Conservation (phyloP, 257 asterid species). For the Anisodus acutangulus region DNA sequence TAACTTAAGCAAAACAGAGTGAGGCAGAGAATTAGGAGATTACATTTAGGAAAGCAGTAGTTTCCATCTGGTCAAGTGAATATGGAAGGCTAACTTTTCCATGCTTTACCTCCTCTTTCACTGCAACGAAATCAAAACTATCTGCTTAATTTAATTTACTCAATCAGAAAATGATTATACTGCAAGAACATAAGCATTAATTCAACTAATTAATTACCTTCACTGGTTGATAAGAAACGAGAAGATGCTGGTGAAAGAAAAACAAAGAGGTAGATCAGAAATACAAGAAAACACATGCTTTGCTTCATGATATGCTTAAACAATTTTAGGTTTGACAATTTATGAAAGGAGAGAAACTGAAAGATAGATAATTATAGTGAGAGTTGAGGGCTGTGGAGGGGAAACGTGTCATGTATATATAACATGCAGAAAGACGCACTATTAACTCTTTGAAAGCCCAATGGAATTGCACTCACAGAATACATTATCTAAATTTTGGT, state of each 20-base stretch:
- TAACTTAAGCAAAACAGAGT: no score
- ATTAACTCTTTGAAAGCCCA: constrained; percentile 18
- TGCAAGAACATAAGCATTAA: neutral
- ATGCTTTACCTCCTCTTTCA: constrained; percentile 27
- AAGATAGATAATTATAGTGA: neutral
- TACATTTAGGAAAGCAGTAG: constrained; percentile 32
- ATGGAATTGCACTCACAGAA: constrained; percentile 5
- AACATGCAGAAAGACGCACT: constrained; percentile 30
- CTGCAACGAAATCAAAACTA: neutral
- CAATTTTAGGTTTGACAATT: neutral
- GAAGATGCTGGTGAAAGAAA: constrained; percentile 37
- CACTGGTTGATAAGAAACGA: constrained; percentile 11
- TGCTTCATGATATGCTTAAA: constrained; percentile 35
- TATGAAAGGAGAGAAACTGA: neutral
- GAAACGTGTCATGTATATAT: constrained; percentile 35
- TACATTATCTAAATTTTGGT: neutral
- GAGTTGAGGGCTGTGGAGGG: constrained; percentile 30
- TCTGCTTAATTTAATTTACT: neutral
- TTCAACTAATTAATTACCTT: constrained; percentile 29
- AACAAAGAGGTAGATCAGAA: constrained; percentile 31
- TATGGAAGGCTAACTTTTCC: neutral
- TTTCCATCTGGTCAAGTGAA: constrained; percentile 28
- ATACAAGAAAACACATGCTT: constrained; percentile 3
- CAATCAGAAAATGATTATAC: neutral
- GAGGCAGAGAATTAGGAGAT: neutral